Evolutionary conservation across 257 asterid species (phyloP), one percentile per base, ranked within the genome.

Genomic region (Przewalskia tangutica): DNA sequence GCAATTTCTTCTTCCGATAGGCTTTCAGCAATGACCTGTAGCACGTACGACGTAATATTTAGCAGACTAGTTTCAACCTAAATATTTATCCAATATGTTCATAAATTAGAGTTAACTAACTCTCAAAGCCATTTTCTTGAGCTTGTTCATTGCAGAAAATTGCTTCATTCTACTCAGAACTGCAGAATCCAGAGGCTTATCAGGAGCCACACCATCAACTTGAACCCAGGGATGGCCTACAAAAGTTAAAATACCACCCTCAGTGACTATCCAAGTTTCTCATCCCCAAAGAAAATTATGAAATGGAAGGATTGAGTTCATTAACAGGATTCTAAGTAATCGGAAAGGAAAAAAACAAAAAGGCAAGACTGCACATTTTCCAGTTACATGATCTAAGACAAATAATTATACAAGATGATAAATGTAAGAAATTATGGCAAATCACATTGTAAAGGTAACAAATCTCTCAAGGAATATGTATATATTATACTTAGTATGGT

Each of bases 191-290:
- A 94, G 97, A 79, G 98, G 97, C 89, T 83, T 92, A 83, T 94
- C 98, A 32, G 97, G 98, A 17, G 98, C 98, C 85, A 93, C 95
- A 42, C 98, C 98, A 75, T 91, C 97, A 84, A 93, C 89, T 89
- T 94, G 98, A 88, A 94, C 97, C 98, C 98, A 94, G 42, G 98
- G 97, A 89, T 94, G 97, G 89, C 98, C 98, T 94, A 87, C 84
- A 56, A 34, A 84, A 64, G 78, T 77, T 84, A 56, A 63, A 81
- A 81, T 50, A 75, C 14, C 79, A 7, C 44, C 70, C 18, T 63
- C 62, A 50, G 46, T 27, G 80, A 75, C 46, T 50, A 38, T 38
- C 42, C 42, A 38, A 13, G 17, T 0, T 46, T 13, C 13, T 75
- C 62, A 75, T 50, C 1, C 48, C 20, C 0, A 46, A 13, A 48